phyloP scores from a whole-genome alignment of 2,329 filamentous ascomycete genomes.

The Geosmithia flava region DNA sequence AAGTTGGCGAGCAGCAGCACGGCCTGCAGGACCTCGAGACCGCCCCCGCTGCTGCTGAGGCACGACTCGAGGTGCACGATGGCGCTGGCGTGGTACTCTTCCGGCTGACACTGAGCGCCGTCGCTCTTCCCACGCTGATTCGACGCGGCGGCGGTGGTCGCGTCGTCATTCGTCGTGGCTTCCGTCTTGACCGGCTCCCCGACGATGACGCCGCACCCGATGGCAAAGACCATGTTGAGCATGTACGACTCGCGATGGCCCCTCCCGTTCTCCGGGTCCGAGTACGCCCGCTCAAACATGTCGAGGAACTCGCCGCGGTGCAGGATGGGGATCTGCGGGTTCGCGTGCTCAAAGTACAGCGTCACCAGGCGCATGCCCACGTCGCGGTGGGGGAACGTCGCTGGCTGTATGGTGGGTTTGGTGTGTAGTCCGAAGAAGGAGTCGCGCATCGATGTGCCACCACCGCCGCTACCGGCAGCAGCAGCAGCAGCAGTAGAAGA shows the following conservation, averaged over 20 bases:
- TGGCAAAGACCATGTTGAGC: constrained; percentile 94
- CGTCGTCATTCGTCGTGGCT: constrained; percentile 16
- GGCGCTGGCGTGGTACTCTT: constrained; percentile 92
- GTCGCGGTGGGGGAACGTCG: constrained; percentile 68
- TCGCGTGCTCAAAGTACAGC: constrained; percentile 91
- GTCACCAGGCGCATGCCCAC: constrained; percentile 62
- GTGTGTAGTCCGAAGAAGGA: constrained; percentile 96
- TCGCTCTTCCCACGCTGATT: constrained; percentile 10
- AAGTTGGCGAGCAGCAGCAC: constrained; percentile 84
- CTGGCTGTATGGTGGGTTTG: constrained; percentile 74
- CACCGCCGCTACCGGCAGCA: constrained; percentile 6
- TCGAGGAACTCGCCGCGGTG: constrained; percentile 84
- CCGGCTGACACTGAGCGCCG: constrained; percentile 54
- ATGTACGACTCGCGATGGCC: constrained; percentile 80
- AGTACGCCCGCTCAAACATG: constrained; percentile 74
- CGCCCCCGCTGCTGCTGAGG: constrained; percentile 73
- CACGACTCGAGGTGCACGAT: constrained; percentile 87
- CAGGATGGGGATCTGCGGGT: constrained; percentile 88
- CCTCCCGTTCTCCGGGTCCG: constrained; percentile 50
- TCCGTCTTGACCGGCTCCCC: constrained; percentile 44
- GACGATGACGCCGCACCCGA: constrained; percentile 86
- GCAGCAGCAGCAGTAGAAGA: not conserved
- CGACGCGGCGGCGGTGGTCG: constrained; percentile 9
- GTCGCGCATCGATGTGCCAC: constrained; percentile 77
- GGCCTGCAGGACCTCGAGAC: constrained; percentile 85